Evolutionary conservation across 1,284 basidiomycete genomes (phyloP).

Genomic region (Trichosporon faecale): DNA sequence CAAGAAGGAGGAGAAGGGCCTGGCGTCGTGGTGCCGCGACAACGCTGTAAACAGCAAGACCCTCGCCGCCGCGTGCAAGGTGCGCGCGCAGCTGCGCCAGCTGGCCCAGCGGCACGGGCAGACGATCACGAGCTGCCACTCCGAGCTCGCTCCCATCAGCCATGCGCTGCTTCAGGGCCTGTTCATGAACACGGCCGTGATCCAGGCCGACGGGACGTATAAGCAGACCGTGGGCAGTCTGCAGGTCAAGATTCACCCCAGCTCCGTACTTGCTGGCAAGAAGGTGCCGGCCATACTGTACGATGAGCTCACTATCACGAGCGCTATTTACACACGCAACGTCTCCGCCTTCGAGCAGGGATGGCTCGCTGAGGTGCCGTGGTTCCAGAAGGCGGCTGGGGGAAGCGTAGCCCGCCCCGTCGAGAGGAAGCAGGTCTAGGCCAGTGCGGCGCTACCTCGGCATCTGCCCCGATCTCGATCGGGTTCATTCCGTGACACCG

Average conservation of each 20-base stretch:
- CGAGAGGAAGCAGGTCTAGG: slow-evolving; percentile 14
- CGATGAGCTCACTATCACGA: slow-evolving; percentile 85
- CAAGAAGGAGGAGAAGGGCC: slow-evolving; percentile 47
- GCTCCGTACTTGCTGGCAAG: slow-evolving; percentile 72
- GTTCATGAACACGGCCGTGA: slow-evolving; percentile 74
- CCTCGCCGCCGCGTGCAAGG: slow-evolving; percentile 75
- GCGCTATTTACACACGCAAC: slow-evolving; percentile 77
- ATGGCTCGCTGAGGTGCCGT: slow-evolving; percentile 55
- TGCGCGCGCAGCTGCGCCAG: slow-evolving; percentile 72
- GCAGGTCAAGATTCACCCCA: slow-evolving; percentile 81
- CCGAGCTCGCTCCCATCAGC: slow-evolving; percentile 62
- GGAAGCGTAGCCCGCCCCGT: slow-evolving; percentile 15
- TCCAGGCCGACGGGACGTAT: slow-evolving; percentile 77
- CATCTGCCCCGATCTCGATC: not conserved
- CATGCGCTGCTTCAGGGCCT: slow-evolving; percentile 70
- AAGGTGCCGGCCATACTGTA: slow-evolving; percentile 81
- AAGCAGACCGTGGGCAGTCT: slow-evolving; percentile 74
- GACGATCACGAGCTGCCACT: slow-evolving; percentile 60
- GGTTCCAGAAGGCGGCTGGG: slow-evolving; percentile 40
- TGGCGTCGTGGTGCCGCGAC: slow-evolving; percentile 73
- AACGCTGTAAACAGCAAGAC: slow-evolving; percentile 83
- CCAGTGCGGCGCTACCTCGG: not conserved
- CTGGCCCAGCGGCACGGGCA: slow-evolving; percentile 64
- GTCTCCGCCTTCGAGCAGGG: slow-evolving; percentile 72
- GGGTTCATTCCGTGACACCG: not conserved